phyloP scores from a whole-genome alignment of 164 flowering plant genomes.

The Taxillus chinensis region DNA sequence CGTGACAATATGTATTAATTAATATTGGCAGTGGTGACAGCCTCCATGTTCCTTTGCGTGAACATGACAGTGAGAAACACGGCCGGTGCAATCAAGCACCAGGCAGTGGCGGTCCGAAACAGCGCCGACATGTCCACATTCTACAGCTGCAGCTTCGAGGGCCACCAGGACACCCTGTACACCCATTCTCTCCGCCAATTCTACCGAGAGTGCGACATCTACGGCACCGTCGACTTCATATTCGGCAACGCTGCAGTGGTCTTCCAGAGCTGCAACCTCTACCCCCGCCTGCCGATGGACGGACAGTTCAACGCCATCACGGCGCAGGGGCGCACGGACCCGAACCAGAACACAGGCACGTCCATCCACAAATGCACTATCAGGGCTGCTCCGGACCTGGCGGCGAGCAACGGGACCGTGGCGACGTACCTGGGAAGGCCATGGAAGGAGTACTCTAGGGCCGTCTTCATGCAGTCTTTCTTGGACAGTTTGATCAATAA shows the following conservation, averaged over 20 bases:
- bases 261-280: background rate
- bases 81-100: constrained; percentile 25
- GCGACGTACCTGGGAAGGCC: constrained; percentile 54
- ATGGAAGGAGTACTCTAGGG: constrained; percentile 71
- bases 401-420: background rate
- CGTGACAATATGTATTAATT: constrained; percentile 1
- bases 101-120: background rate
- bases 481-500: constrained; percentile 52
- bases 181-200: background rate
- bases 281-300: background rate
- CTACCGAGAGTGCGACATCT: background rate
- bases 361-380: background rate
- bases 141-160: background rate
- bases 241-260: background rate
- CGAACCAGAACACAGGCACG: background rate
- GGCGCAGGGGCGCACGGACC: background rate
- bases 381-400: background rate
- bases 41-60: constrained; percentile 30
- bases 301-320: background rate
- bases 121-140: background rate
- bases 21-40: constrained; percentile 36
- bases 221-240: background rate
- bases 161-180: background rate
- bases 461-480: constrained; percentile 34
- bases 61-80: constrained; percentile 54